phyloP scores from a whole-genome alignment of 768 basidiomycete genomes.

The Suillus discolor region DNA sequence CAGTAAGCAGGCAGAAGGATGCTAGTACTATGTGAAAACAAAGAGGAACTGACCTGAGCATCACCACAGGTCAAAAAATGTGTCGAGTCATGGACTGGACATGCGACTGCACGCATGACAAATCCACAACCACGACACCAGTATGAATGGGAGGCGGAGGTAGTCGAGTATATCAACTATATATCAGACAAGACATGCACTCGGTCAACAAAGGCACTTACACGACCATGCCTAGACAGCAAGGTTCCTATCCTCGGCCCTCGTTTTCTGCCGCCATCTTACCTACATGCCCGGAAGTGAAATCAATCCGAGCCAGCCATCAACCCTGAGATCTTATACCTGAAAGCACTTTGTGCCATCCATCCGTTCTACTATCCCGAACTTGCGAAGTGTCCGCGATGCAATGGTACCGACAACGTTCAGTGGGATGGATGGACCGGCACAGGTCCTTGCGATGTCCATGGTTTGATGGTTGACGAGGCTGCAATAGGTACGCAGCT shows the following conservation, averaged over 20 bases:
- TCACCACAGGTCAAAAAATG: too few species aligned
- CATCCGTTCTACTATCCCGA: conserved; percentile 14
- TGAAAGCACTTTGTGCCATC: conserved; percentile 9
- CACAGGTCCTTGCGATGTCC: conserved; percentile 6
- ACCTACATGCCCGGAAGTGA: conserved; percentile 14
- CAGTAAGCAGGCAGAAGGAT: not conserved
- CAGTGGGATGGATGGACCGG: conserved; percentile 14
- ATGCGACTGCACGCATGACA: conserved; percentile 1
- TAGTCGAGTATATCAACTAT: conserved; percentile 25
- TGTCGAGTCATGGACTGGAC: not conserved
- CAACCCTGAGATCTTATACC: conserved; percentile 1
- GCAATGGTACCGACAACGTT: not conserved
- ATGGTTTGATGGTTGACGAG: conserved; percentile 8
- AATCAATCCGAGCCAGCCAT: not conserved
- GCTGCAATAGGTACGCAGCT: conserved; percentile 4
- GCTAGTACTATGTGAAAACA: too few species aligned
- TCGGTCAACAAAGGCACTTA: not conserved
- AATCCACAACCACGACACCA: conserved; percentile 10
- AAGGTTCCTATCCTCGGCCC: conserved; percentile 27
- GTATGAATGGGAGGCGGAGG: conserved; percentile 23
- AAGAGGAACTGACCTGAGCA: too few species aligned
- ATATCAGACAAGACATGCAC: conserved; percentile 11
- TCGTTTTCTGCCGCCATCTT: conserved; percentile 23
- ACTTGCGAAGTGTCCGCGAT: conserved; percentile 5
- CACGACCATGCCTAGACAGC: not conserved